Evolutionary conservation across 1,284 basidiomycete genomes (phyloP).

Genomic region (Irpex sp.): DNA sequence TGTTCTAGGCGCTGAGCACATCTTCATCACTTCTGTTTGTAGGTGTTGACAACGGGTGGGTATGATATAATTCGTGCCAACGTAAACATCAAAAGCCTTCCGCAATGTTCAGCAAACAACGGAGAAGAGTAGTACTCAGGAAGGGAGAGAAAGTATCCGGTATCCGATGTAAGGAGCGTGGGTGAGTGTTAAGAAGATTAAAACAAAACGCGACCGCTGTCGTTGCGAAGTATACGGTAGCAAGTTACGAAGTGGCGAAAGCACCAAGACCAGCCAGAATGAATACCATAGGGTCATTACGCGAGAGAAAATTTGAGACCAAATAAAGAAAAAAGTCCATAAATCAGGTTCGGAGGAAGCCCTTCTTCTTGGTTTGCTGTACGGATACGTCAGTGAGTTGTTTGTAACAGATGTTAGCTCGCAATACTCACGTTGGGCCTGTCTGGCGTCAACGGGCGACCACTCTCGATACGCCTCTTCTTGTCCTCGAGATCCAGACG

Average conservation of each 20-base stretch:
- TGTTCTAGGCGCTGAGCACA: constrained; percentile 10
- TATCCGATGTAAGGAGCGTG: constrained; percentile 65
- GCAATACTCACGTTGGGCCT: constrained; percentile 64
- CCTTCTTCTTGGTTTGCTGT: constrained; percentile 64
- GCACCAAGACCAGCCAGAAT: constrained; percentile 29
- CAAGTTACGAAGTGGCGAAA: constrained; percentile 14
- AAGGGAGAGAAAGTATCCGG: constrained; percentile 39
- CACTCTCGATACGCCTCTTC: constrained; percentile 94
- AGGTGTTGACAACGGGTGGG: constrained; percentile 24
- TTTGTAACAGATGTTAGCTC: neutral
- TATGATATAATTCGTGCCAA: constrained; percentile 33
- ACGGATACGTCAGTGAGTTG: neutral
- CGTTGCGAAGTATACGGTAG: constrained; percentile 45
- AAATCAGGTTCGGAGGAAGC: constrained; percentile 67
- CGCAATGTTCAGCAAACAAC: constrained; percentile 29
- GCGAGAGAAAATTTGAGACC: constrained; percentile 16
- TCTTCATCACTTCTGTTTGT: constrained; percentile 18
- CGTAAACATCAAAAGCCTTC: constrained; percentile 19
- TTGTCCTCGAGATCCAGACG: constrained; percentile 94
- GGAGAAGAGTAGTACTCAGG: constrained; percentile 42
- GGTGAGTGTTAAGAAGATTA: constrained; percentile 32
- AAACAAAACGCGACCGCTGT: constrained; percentile 22
- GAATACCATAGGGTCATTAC: constrained; percentile 30
- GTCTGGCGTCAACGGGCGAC: constrained; percentile 92
- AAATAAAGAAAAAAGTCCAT: constrained; percentile 14